phyloP scores from a whole-genome alignment of 805 yeast species.

The Aciculoconidium aculeatum region DNA sequence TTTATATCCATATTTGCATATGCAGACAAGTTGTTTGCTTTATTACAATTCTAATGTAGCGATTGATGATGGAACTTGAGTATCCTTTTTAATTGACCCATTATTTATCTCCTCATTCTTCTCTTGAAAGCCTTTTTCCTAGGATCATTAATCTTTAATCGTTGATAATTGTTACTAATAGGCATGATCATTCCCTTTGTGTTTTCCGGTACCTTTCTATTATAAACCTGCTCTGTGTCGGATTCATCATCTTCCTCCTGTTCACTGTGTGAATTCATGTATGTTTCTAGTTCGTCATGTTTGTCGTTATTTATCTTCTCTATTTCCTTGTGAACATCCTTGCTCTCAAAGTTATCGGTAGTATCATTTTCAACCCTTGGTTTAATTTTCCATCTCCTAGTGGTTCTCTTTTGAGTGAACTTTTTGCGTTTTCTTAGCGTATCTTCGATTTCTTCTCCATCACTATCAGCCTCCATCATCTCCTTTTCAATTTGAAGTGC shows the following conservation, averaged over 20 bases:
- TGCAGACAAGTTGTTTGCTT: no score
- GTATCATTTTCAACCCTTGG: conserved; percentile 22
- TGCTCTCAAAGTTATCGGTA: conserved; percentile 27
- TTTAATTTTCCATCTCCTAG: conserved; percentile 45
- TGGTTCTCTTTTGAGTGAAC: conserved; percentile 47
- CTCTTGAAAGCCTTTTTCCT: conserved; percentile 36
- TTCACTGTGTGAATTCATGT: conserved; percentile 14
- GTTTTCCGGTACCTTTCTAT: conserved; percentile 16
- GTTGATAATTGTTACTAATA: conserved; percentile 44
- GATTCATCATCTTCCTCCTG: conserved; percentile 11
- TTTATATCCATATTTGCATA: not conserved
- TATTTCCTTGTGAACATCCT: conserved; percentile 40
- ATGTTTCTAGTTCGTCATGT: conserved; percentile 15
- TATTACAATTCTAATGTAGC: no score
- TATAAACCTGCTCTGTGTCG: conserved; percentile 14
- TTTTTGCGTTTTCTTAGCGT: conserved; percentile 18
- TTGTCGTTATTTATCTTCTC: conserved; percentile 27
- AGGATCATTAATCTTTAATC: conserved; percentile 47
- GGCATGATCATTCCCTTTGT: conserved; percentile 19
- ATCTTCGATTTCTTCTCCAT: conserved; percentile 2
- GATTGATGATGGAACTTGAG: no score
- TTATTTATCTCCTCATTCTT: conserved; percentile 18
- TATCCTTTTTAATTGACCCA: no score
- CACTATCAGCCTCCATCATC: conserved; percentile 7
- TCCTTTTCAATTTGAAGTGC: conserved; percentile 9